Percentiles rank a stretch among this genome's conserved stretches.
These are phyloP conservation scores for Raphanus hybrid DNA, from an alignment of 441 rosid genomes.

Conservation along the genomic window DNA sequence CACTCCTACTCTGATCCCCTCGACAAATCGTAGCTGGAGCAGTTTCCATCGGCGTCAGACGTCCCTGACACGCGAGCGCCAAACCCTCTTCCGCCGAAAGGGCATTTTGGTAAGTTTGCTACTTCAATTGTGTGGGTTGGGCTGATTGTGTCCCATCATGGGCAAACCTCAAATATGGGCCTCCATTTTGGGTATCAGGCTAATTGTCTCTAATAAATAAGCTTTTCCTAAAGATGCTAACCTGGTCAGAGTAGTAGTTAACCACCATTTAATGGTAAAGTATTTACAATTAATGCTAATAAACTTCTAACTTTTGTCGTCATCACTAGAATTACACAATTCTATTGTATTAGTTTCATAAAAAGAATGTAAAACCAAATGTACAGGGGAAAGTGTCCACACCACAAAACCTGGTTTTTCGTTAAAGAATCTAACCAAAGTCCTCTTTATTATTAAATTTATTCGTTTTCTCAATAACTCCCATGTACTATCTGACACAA, in stretches of 20 bases:
- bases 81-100: no score
- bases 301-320: background rate
- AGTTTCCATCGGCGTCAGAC: no score
- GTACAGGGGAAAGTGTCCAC: slow-evolving; percentile 7
- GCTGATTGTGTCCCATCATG: no score
- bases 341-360: background rate
- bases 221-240: slow-evolving; percentile 10
- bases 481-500: slow-evolving; percentile 12
- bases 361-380: background rate
- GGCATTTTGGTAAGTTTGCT: no score
- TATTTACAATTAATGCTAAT: background rate
- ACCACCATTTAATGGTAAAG: background rate
- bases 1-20: no score
- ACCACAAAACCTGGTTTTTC: slow-evolving; percentile 18
- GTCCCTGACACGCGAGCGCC: no score
- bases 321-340: background rate
- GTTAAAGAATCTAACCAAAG: slow-evolving; percentile 19
- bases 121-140: no score
- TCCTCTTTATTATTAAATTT: background rate
- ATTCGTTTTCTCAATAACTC: background rate
- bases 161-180: no score
- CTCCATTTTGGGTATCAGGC: no score
- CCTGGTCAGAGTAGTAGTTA: slow-evolving; percentile 13
- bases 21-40: no score
- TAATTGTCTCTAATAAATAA: no score